Percentiles rank a stretch among this genome's conserved stretches.
Evolutionary conservation across 768 basidiomycete genomes (phyloP).

Genomic region (Tricholoma furcatifolium): DNA sequence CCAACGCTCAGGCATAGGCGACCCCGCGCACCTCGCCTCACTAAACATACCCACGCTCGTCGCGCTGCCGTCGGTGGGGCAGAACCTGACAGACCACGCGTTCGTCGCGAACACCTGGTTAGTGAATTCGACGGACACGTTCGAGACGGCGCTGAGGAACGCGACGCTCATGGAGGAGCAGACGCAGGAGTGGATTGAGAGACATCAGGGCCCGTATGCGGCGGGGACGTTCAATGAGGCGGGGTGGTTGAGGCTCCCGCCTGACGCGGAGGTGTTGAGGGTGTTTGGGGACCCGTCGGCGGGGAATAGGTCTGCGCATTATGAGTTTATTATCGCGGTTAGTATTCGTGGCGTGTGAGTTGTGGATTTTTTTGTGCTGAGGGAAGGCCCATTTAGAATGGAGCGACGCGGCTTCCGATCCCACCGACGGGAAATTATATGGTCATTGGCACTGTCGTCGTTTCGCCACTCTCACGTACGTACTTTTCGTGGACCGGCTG

Average conservation of each 20-base stretch:
- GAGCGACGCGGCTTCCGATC: constrained; percentile 19
- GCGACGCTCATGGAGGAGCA: constrained; percentile 17
- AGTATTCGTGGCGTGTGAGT: constrained; percentile 13
- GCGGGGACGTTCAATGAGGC: constrained; percentile 17
- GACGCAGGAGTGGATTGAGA: constrained; percentile 18
- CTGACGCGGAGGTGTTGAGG: constrained; percentile 19
- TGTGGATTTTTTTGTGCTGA: background rate
- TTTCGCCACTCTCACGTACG: constrained; percentile 29
- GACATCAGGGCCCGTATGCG: constrained; percentile 18
- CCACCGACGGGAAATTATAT: constrained; percentile 27
- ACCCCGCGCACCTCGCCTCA: constrained; percentile 12
- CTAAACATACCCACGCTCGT: constrained; percentile 23
- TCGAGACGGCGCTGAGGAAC: constrained; percentile 23
- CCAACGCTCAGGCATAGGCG: constrained; percentile 29
- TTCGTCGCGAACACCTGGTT: constrained; percentile 26
- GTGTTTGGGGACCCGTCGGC: constrained; percentile 25
- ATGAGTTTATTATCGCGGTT: constrained; percentile 29
- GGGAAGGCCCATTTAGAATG: constrained; percentile 12
- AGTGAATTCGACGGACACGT: constrained; percentile 25
- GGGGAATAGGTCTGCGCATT: constrained; percentile 26
- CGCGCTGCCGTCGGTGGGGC: constrained; percentile 28
- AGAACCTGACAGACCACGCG: constrained; percentile 30
- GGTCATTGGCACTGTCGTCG: constrained; percentile 22
- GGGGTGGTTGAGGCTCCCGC: constrained; percentile 25
- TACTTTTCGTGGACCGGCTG: background rate